Base-by-base conservation (phyloP, 148 eudicot genomes). In the Cornus kousa region DNA sequence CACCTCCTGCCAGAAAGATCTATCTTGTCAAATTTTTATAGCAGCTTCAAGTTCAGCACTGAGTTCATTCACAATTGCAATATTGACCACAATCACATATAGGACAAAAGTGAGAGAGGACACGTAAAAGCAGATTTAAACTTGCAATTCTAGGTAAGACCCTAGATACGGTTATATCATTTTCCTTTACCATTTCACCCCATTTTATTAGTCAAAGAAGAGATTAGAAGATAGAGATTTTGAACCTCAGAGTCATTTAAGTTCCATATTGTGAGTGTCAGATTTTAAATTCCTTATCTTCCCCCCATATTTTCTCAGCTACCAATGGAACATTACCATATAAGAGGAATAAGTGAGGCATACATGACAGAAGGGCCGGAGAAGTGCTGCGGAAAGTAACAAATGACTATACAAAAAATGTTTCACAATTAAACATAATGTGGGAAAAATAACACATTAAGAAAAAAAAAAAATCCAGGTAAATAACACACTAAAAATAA, bases 1-100 rank as follows among this genome's bases (percentile, higher is more conserved):
- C 72, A 97, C 97, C 83, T 94, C 98, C 99, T 97, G 86, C 64
- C 84, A 73, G 37, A 73, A 70, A 59, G 48, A 77, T 67, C 57
- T 39, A 50, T 8, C 13, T 67, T 60, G 35, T 67, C 23, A 77
- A 75, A 62, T 48, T 62, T 46, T n/a, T 50, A 16, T 31, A 67
- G 5, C 9, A 20, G 40, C 16, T 23, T 32, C 72, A 73, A 80
- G 8, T 67, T 68, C 66, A 31, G 60, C 40, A 50, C 46, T 19
- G 39, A 11, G 2, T 77, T 65, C 71, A 76, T 17, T 75, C 17
- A 75, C 35, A 13, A 74, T 37, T 60, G 35, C 20, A 75, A 16
- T 20, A 64, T 24, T 1, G 59, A 28, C 62, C 53, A 23, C 70
- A 75, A 46, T 48, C 64, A 5, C 65, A 76, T 2, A 17, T 1